Evolutionary conservation across 306 rosid genomes (phyloP).

Genomic region (Geum urbanum): DNA sequence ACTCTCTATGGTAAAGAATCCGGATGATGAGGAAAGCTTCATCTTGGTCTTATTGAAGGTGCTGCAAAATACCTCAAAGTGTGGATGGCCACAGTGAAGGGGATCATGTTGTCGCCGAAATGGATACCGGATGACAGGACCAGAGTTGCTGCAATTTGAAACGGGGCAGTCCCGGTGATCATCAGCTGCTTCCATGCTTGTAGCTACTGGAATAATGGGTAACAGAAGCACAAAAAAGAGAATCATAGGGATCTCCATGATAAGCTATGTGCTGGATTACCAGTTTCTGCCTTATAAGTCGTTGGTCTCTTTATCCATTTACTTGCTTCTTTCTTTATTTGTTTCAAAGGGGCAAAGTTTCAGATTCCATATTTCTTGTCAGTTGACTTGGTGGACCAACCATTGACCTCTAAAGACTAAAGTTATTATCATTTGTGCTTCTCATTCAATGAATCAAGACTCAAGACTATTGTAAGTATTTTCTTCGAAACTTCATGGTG

Average conservation of each 20-base stretch:
- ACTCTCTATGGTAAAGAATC: background rate
- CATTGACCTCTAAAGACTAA: too few species aligned
- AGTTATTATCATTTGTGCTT: too few species aligned
- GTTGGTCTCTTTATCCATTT: too few species aligned
- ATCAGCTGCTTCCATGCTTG: background rate
- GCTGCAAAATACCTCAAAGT: conserved; percentile 39
- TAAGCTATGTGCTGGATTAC: background rate
- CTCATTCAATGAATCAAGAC: too few species aligned
- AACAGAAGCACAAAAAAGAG: background rate
- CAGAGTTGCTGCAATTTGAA: background rate
- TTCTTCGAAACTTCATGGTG: too few species aligned
- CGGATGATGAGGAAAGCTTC: conserved; percentile 7
- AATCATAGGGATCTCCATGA: background rate
- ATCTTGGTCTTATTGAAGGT: conserved; percentile 8
- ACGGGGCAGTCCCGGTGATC: background rate
- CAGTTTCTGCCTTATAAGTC: too few species aligned
- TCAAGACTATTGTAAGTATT: too few species aligned
- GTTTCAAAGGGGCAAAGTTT: too few species aligned
- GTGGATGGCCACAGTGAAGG: conserved; percentile 23
- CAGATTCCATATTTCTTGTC: too few species aligned
- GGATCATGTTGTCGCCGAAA: conserved; percentile 26
- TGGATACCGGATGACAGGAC: conserved; percentile 32
- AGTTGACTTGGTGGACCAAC: too few species aligned
- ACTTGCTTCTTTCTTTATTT: too few species aligned
- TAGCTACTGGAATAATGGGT: background rate